Percentiles rank a stretch among this genome's conserved stretches.
Evolutionary conservation across 1,139 yeast species (phyloP).

Genomic region (Saccharomyces pastorianus): DNA sequence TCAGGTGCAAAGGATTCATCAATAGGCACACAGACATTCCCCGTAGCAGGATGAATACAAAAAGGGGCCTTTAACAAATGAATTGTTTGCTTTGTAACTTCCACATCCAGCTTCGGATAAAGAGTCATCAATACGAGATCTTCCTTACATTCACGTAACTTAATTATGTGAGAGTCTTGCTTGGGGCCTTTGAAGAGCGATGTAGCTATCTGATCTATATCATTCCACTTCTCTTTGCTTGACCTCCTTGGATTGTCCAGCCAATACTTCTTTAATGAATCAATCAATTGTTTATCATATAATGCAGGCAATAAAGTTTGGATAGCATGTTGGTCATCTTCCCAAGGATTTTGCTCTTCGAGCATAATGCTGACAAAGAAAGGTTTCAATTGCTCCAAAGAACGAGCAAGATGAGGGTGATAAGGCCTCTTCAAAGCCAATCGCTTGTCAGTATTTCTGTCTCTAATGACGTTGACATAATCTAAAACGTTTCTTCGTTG

Average conservation of each 20-base stretch:
- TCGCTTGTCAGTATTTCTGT: conserved; percentile 38
- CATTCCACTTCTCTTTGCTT: conserved; percentile 68
- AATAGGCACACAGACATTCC: conserved; percentile 95
- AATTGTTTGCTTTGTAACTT: conserved; percentile 81
- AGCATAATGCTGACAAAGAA: conserved; percentile 61
- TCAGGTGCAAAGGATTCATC: conserved; percentile 61
- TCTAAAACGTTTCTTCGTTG: conserved; percentile 73
- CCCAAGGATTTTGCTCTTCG: conserved; percentile 84
- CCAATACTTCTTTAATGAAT: conserved; percentile 53
- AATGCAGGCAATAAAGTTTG: conserved; percentile 53
- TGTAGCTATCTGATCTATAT: conserved; percentile 48
- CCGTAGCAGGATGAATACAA: conserved; percentile 95
- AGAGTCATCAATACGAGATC: conserved; percentile 72
- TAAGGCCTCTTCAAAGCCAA: conserved; percentile 64
- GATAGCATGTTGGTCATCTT: conserved; percentile 36
- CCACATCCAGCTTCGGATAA: conserved; percentile 89
- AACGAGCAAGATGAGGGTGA: conserved; percentile 80
- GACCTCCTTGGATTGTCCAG: conserved; percentile 38
- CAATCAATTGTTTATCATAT: conserved; percentile 52
- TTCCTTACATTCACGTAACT: conserved; percentile 61
- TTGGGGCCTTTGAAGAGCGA: conserved; percentile 37
- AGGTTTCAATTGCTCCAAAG: conserved; percentile 57
- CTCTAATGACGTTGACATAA: conserved; percentile 69
- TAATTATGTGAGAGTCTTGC: conserved; percentile 20
- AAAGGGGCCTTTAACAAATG: conserved; percentile 97